These are phyloP conservation scores for Daedalea quercina DNA, from an alignment of 768 basidiomycete genomes.

Conservation along the genomic window DNA sequence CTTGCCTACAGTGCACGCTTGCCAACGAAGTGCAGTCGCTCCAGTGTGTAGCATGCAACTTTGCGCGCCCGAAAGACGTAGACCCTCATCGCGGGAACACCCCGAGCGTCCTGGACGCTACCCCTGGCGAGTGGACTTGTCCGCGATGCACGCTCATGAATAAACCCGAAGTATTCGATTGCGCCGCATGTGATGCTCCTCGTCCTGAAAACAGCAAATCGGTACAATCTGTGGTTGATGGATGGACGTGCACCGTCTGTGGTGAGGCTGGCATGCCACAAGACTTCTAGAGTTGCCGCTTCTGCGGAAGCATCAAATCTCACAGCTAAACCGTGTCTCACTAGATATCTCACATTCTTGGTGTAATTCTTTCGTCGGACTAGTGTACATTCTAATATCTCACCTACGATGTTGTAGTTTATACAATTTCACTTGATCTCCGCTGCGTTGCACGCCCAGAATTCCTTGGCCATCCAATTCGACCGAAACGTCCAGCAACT, in stretches of 20 bases:
- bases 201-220: conserved; percentile 21
- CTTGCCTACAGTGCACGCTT: conserved; percentile 53
- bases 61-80: conserved; percentile 26
- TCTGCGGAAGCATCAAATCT: conserved; percentile 65
- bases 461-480: conserved; percentile 12
- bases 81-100: neutral
- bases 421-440: conserved; percentile 38
- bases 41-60: conserved; percentile 58
- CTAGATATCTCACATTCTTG: neutral
- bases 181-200: conserved; percentile 49
- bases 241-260: conserved; percentile 65
- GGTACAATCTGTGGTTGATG: conserved; percentile 11
- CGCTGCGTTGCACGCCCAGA: conserved; percentile 23
- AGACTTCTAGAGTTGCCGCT: conserved; percentile 68
- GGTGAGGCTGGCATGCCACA: conserved; percentile 55
- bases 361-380: neutral
- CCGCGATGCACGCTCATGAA: conserved; percentile 66
- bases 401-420: conserved; percentile 22
- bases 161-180: conserved; percentile 37
- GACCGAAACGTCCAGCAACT: conserved; percentile 22
- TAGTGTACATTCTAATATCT: neutral
- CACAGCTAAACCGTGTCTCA: neutral
- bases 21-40: conserved; percentile 42
- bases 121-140: conserved; percentile 25
- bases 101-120: no score